Evolutionary conservation across 1,284 basidiomycete genomes (phyloP).

Genomic region (Clitocybe nebularis): DNA sequence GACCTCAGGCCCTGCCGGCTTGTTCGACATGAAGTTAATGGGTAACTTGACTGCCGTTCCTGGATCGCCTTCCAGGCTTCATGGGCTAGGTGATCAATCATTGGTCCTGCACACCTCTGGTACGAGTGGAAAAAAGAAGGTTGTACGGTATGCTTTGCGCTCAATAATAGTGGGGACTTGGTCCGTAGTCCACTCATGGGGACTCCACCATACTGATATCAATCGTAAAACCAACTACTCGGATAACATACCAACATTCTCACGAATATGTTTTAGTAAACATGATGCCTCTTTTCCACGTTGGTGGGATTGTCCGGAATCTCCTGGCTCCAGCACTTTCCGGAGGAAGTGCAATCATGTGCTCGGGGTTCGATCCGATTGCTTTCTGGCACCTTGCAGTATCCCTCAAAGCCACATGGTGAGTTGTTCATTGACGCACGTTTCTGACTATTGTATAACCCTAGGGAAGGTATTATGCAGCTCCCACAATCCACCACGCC

Average conservation of each 20-base stretch:
- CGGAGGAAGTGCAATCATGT: constrained; percentile 58
- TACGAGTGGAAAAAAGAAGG: constrained; percentile 58
- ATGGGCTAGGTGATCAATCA: constrained; percentile 43
- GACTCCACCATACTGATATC: constrained; percentile 39
- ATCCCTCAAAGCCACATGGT: constrained; percentile 49
- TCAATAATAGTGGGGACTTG: constrained; percentile 57
- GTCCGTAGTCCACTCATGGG: constrained; percentile 57
- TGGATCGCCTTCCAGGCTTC: constrained; percentile 22
- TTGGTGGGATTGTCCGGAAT: constrained; percentile 62
- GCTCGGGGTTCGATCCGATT: constrained; percentile 52
- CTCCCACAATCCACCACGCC: constrained; percentile 44
- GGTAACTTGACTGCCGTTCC: constrained; percentile 16
- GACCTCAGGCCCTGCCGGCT: constrained; percentile 29
- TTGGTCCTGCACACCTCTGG: constrained; percentile 62
- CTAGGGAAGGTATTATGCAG: constrained; percentile 39
- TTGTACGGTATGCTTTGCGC: constrained; percentile 58
- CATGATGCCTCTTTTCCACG: constrained; percentile 72
- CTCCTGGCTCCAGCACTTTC: constrained; percentile 57
- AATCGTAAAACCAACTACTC: constrained; percentile 31
- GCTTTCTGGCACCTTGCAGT: constrained; percentile 57
- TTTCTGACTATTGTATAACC: background rate
- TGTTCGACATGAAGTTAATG: constrained; percentile 37
- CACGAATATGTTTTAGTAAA: constrained; percentile 30
- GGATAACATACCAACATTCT: background rate
- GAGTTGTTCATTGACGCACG: constrained; percentile 15